phyloP scores from a whole-genome alignment of 106 monocot genomes.

The Dendrobium huoshanense region DNA sequence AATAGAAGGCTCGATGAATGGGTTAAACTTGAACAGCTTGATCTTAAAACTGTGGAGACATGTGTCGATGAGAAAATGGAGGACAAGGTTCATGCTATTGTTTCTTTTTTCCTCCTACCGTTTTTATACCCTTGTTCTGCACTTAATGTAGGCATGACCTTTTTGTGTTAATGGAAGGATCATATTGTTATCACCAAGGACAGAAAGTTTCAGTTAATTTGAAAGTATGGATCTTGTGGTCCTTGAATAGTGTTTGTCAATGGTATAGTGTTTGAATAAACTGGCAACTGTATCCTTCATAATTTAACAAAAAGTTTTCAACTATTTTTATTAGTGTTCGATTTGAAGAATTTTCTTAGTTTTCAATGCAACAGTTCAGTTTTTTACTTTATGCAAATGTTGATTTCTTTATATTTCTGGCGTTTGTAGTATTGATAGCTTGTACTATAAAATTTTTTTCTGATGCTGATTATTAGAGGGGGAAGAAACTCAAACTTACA shows the following conservation, averaged over 20 bases:
- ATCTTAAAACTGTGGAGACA: slow-evolving; percentile 90
- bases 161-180: not conserved
- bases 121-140: no score
- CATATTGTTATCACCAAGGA: not conserved
- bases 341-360: not conserved
- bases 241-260: no score
- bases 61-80: slow-evolving; percentile 89
- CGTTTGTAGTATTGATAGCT: not conserved
- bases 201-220: not conserved
- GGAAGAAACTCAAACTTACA: not conserved
- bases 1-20: slow-evolving; percentile 99
- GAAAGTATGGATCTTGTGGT: not conserved
- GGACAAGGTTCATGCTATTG: slow-evolving; percentile 54
- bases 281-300: not conserved
- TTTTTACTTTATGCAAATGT: not conserved
- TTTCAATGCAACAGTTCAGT: not conserved
- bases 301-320: not conserved
- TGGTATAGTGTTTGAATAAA: not conserved
- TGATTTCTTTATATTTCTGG: not conserved
- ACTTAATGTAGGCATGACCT: not conserved
- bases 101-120: not conserved
- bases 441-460: not conserved
- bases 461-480: not conserved
- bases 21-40: slow-evolving; percentile 94
- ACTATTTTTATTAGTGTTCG: not conserved